These are phyloP conservation scores for Coelastrella sp. DNA, from an alignment of 139 green algal genomes.

Conservation along the genomic window DNA sequence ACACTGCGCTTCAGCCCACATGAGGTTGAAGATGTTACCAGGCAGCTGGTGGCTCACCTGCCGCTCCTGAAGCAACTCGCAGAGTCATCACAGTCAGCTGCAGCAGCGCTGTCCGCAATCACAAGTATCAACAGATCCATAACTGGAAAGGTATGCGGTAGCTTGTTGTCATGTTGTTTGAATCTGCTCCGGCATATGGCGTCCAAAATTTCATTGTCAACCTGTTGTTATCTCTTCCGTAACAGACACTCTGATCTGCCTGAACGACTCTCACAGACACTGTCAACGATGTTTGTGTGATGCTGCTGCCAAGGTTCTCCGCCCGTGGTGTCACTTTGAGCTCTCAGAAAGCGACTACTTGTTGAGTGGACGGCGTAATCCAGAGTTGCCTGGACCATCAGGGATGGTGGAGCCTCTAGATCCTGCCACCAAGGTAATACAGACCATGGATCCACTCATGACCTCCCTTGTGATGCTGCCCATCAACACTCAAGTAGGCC, in stretches of 20 bases:
- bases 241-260: no score
- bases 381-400: constrained; percentile 66
- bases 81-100: constrained; percentile 56
- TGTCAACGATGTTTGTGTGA: neutral
- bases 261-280: no score
- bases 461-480: no score
- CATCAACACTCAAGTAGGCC: no score
- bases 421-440: constrained; percentile 67
- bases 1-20: constrained; percentile 78
- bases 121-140: neutral
- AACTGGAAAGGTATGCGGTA: constrained; percentile 19
- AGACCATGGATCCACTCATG: no score
- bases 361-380: constrained; percentile 61
- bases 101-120: neutral
- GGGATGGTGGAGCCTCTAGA: constrained; percentile 72
- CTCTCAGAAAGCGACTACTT: constrained; percentile 80
- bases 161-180: neutral
- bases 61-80: constrained; percentile 61
- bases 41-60: constrained; percentile 70
- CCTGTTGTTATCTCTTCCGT: no score
- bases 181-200: no score
- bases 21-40: constrained; percentile 78
- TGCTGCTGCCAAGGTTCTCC: constrained; percentile 55
- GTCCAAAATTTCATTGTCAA: no score
- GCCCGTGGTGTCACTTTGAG: constrained; percentile 89